Base-by-base conservation (phyloP, 2,329 filamentous ascomycete species). In the Colletotrichum spinosum region DNA sequence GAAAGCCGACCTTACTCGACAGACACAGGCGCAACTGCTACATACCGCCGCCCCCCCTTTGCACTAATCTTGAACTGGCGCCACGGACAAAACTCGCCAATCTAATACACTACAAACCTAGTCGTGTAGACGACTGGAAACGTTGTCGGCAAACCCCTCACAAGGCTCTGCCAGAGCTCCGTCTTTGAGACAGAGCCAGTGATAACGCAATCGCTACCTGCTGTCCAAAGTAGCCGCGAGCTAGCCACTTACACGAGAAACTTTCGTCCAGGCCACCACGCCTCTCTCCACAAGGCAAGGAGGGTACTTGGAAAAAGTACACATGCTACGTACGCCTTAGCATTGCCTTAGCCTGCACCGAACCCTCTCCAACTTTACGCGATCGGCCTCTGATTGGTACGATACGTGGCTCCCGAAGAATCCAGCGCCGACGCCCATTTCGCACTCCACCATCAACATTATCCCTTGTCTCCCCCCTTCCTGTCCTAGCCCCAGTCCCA, bases 361-460 rank as follows among this genome's bases (percentile, higher is more conserved):
- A 64, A 55, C 51, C 33, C 60, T 67, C 55, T 55, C 67, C 68
- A 61, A 72, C 65, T 56, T 57, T 62, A 74, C 73, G 74, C 74
- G 73, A 73, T 75, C 72, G 56, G 58, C 52, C 67, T 70, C 71
- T 70, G 71, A 76, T 76, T 76, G 74, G 74, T 62, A 73, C 71
- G 74, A 75, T 75, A 74, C 63, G 62, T 65, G 53, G 49, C 64
- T 67, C 45, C 53, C 49, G 41, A 67, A 55, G 42, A 55, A 44
- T 67, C 64, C 49, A 64, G 64, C 63, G 54, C n/a, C 63, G 50
- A 48, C 48, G 59, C 49, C 25, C 70, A 63, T 53, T 55, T 61
- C 58, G 60, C 41, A 45, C 56, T 60, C 61, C 62, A 63, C 64
- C 52, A 34, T 44, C 4, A 25, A 57, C 50, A 45, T 39, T 37